phyloP scores from a whole-genome alignment of 192 early-diverging fungal genomes.

The Gamsiella multidivaricata region DNA sequence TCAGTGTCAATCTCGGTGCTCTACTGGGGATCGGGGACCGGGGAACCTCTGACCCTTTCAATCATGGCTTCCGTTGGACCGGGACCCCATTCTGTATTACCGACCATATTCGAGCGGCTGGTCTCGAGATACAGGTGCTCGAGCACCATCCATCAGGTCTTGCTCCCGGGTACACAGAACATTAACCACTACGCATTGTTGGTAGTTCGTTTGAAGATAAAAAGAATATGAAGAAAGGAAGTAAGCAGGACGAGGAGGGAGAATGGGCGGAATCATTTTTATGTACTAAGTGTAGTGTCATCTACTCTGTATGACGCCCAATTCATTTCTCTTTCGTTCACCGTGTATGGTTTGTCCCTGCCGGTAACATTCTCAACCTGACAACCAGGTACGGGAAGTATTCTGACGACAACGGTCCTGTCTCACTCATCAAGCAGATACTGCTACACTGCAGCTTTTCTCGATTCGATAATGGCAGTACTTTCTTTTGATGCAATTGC shows the following conservation, averaged over 20 bases:
- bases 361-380: constrained; percentile 19
- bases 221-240: neutral
- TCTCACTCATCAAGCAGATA: constrained; percentile 24
- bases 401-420: neutral
- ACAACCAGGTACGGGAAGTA: constrained; percentile 15
- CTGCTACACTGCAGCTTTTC: constrained; percentile 14
- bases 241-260: neutral
- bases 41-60: neutral
- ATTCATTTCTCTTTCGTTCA: neutral
- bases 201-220: no score
- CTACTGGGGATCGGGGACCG: constrained; percentile 16
- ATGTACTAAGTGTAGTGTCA: no score
- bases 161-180: constrained; percentile 1
- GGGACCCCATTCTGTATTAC: constrained; percentile 15
- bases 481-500: neutral
- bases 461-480: neutral
- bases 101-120: neutral
- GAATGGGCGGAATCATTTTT: no score
- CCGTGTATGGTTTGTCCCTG: constrained; percentile 10
- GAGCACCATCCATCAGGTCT: constrained; percentile 24
- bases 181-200: constrained; percentile 23
- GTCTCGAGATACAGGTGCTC: constrained; percentile 10
- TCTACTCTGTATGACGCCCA: no score
- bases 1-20: neutral
- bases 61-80: constrained; percentile 13